Evolutionary conservation across 805 yeast genomes (phyloP).

Genomic region (Candida chauliodis): DNA sequence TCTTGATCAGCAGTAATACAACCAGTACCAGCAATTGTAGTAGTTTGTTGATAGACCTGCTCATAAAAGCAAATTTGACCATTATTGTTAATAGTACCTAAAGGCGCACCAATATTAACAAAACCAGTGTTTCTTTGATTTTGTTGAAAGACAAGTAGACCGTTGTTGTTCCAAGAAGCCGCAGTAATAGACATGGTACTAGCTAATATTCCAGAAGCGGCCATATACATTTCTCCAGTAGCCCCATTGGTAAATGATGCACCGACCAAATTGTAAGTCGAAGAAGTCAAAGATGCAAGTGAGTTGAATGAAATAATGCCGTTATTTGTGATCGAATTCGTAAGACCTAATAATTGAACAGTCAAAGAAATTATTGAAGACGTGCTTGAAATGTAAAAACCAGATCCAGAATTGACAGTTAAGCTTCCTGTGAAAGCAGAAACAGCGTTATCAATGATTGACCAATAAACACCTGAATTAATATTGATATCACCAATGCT

Average conservation of each 20-base stretch:
- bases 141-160: conserved; percentile 17
- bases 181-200: conserved; percentile 15
- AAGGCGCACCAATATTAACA: conserved; percentile 15
- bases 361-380: conserved; percentile 10
- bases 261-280: conserved; percentile 17
- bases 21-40: conserved; percentile 21
- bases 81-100: conserved; percentile 17
- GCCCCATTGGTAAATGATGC: conserved; percentile 15
- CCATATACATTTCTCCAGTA: conserved; percentile 22
- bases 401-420: conserved; percentile 19
- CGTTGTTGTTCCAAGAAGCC: conserved; percentile 16
- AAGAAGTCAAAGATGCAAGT: conserved; percentile 13
- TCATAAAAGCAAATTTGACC: conserved; percentile 27
- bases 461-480: conserved; percentile 20
- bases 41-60: conserved; percentile 19
- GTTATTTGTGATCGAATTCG: conserved; percentile 12
- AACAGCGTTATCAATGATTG: conserved; percentile 21
- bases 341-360: conserved; percentile 14
- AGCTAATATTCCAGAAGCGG: conserved; percentile 17
- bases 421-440: conserved; percentile 20
- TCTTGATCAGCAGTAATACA: conserved; percentile 14
- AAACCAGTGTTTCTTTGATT: conserved; percentile 11
- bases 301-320: conserved; percentile 25
- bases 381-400: conserved; percentile 20
- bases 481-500: conserved; percentile 18